phyloP scores from a whole-genome alignment of 257 asterid genomes.

The Solanum sparsipilum region DNA sequence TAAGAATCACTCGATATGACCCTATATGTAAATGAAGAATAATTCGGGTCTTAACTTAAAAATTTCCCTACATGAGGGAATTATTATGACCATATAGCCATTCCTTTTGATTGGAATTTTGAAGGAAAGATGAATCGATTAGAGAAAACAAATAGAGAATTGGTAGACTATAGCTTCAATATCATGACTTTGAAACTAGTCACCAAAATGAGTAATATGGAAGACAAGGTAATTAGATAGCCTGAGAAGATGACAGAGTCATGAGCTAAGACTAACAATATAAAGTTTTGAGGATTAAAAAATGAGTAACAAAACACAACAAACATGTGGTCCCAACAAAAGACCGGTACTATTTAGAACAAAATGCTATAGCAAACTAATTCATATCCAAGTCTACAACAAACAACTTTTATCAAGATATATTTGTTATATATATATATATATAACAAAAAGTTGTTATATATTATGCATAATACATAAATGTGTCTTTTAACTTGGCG shows the following conservation, averaged over 20 bases:
- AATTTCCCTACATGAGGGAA: not conserved
- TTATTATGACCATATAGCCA: not conserved
- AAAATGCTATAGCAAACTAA: not conserved
- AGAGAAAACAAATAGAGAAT: not conserved
- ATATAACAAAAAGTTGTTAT: not conserved
- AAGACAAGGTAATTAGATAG: not conserved
- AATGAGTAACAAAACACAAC: not conserved
- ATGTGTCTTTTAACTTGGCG: too few relatives aligned
- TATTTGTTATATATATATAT: too few relatives aligned
- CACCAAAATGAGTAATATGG: not conserved
- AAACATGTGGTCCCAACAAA: not conserved
- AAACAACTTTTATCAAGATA: not conserved
- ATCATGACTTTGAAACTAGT: not conserved
- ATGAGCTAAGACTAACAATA: not conserved
- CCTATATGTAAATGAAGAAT: too few relatives aligned
- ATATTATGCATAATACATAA: too few relatives aligned
- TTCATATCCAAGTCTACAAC: not conserved
- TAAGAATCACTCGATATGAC: too few relatives aligned
- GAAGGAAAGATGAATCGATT: not conserved
- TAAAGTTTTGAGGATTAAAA: not conserved
- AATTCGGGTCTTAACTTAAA: too few relatives aligned
- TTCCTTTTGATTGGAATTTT: not conserved
- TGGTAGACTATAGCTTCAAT: not conserved
- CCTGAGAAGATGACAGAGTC: not conserved
- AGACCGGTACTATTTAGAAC: not conserved